Evolutionary conservation across 129 eudicot genomes (phyloP), one percentile per base, ranked within the genome.

Genomic region (Flaveria trinervia): DNA sequence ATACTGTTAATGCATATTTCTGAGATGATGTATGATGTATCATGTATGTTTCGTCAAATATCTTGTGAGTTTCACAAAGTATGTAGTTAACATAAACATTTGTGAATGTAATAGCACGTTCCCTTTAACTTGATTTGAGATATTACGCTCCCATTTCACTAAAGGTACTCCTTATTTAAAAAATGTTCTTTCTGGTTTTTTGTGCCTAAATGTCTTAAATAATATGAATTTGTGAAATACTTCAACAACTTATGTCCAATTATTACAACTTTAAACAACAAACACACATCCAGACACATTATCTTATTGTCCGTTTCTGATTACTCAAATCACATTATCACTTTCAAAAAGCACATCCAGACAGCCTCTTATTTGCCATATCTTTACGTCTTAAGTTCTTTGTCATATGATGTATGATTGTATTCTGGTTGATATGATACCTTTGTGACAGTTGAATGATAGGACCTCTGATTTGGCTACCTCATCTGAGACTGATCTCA

Each of bases 401-500:
- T 43, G 75, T 22, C 18, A 72, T 80, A 43, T 65, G 23, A 54
- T 56, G 41, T 72, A 62, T 51, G 50, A 8, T 45, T 45, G 50
- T 56, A 17, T 56, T 56, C 15, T 69, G 20, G 33, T 82, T 49
- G 45, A 26, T 45, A 25, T 71, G 74, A 78, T 72, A 44, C 30
- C 67, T 54, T 54, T 85, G 44, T 83, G 77, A 70, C 88, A 94
- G 98, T 78, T 82, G 41, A 70, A 80, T 45, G 84, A 85, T 76
- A 73, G 88, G 80, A 73, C 93, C 74, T 91, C 83, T 72, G 89
- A 87, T 78, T 82, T 92, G 20, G 83, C 89, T 81, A 89, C 97
- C 65, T 89, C 93, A 44, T 91, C 97, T 45, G 89, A 87, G 59
- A 81, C 78, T 77, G 93, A 87, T 41, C 71, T 77, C 78, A 83